A percentile compares a stretch with the other conserved stretches of the same genome.
phyloP scores from a whole-genome alignment of 208 protist species.

The Wallacemonas collosoma region DNA sequence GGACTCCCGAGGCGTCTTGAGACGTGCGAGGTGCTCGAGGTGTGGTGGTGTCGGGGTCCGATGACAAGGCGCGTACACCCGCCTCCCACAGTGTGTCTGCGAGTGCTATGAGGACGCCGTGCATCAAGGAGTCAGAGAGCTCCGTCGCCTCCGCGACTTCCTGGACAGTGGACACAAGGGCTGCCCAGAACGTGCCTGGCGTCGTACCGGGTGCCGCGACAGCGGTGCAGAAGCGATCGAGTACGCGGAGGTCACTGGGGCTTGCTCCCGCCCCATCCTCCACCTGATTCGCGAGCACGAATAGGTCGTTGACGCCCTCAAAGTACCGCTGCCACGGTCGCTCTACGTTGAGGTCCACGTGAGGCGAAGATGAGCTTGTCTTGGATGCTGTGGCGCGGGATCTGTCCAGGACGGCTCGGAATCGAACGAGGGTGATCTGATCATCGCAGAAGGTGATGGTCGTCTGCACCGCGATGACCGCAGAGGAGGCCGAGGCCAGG shows the following conservation, averaged over 20 bases:
- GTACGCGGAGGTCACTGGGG: not conserved
- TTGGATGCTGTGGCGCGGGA: too few relatives aligned
- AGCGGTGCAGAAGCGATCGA: not conserved
- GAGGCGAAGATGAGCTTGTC: too few relatives aligned
- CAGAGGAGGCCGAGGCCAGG: not conserved
- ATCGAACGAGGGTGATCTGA: too few relatives aligned
- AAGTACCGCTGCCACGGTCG: conserved; percentile 4
- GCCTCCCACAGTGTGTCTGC: not conserved
- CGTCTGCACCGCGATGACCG: not conserved
- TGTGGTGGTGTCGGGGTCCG: not conserved
- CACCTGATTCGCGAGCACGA: not conserved
- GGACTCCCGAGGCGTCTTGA: not conserved
- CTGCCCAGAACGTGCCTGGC: not conserved
- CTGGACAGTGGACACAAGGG: not conserved
- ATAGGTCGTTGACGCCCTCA: not conserved
- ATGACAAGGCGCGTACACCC: not conserved
- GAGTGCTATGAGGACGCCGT: not conserved
- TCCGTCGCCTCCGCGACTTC: not conserved
- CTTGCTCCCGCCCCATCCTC: not conserved
- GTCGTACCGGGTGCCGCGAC: not conserved
- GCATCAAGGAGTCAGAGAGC: too few relatives aligned
- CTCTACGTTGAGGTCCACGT: not conserved
- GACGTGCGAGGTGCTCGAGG: too few relatives aligned
- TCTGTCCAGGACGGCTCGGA: too few relatives aligned
- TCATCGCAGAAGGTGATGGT: not conserved